These are phyloP conservation scores for Citrullus amarus DNA, from an alignment of 306 rosid species.

Conservation along the genomic window DNA sequence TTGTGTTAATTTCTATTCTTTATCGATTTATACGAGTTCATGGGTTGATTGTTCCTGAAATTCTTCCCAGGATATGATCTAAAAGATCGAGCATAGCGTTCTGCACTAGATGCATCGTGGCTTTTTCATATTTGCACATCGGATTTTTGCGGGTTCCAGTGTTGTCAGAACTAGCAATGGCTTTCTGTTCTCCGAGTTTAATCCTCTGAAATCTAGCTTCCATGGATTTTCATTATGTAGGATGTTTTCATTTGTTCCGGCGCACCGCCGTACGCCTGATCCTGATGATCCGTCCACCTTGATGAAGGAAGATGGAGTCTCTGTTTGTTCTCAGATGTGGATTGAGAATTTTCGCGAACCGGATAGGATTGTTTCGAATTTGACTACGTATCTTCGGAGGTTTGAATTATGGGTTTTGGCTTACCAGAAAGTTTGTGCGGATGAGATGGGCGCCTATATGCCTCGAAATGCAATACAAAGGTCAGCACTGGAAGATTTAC, in stretches of 20 bases:
- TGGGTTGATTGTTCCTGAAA: neutral
- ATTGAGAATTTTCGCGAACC: constrained; percentile 69
- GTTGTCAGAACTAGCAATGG: constrained; percentile 10
- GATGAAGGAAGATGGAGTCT: constrained; percentile 64
- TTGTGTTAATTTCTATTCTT: neutral
- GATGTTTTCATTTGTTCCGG: constrained; percentile 23
- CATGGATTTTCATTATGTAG: constrained; percentile 16
- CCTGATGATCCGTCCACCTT: constrained; percentile 54
- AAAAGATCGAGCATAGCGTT: constrained; percentile 8
- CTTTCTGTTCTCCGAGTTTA: constrained; percentile 10
- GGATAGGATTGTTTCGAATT: constrained; percentile 39
- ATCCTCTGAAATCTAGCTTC: constrained; percentile 11
- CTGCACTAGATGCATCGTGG: constrained; percentile 48
- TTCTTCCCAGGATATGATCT: constrained; percentile 23
- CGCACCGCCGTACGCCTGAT: constrained; percentile 32
- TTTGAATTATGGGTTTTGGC: constrained; percentile 87
- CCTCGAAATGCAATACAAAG: constrained; percentile 46
- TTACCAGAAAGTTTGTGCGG: constrained; percentile 73
- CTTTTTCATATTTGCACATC: constrained; percentile 33
- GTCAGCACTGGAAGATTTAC: constrained; percentile 53
- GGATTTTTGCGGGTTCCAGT: constrained; percentile 15
- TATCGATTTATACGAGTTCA: neutral
- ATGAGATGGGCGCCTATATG: constrained; percentile 72
- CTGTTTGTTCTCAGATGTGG: constrained; percentile 66
- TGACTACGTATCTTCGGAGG: constrained; percentile 54